Evolutionary conservation across 1,139 yeast genomes (phyloP), one percentile per base, ranked within the genome.

Genomic region (Diutina sp.): DNA sequence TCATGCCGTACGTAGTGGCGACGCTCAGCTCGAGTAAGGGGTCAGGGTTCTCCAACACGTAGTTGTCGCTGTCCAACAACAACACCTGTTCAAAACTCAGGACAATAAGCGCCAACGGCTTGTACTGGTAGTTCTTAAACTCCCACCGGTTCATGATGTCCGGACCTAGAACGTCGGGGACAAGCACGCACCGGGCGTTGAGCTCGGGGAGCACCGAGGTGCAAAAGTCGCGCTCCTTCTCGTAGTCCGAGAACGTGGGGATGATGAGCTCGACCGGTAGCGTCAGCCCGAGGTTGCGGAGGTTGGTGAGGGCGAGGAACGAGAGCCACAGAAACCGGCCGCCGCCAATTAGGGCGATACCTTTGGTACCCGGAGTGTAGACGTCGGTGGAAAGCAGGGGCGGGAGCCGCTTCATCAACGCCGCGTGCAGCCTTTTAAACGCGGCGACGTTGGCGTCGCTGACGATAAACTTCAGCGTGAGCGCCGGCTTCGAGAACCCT

Each of bases 331-430:
- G 74, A 65, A 76, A 82, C 59, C 73, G 72, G 45, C 80, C 86
- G 59, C 87, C 88, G 44, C 86, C 88, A 56, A 84, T 77, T 62
- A 80, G 79, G 4, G 83, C 85, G 54, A 82, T 80, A 48, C 89
- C 87, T 59, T 75, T 73, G 14, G 62, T 63, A 50, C 66, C 66
- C 48, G 45, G 59, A 25, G 63, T 58, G 46, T 63, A 57, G 28
- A 72, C 59, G 6, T 64, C 65, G 16, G 60, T 56, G 1, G 74
- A 73, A 58, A 68, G 65, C 5, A 60, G 59, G 3, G 56, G 46
- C 25, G 68, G 65, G 68, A 71, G 54, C 18, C 56, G 54, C 11
- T 51, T 45, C 38, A 68, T 9, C 57, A 65, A 70, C 35, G 58
- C 58, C 11, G 32, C 41, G 45, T 50, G 53, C 44, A 30, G 41